Evolutionary conservation across 2,329 filamentous ascomycete genomes (phyloP).

Genomic region (Aschersonia sp.): DNA sequence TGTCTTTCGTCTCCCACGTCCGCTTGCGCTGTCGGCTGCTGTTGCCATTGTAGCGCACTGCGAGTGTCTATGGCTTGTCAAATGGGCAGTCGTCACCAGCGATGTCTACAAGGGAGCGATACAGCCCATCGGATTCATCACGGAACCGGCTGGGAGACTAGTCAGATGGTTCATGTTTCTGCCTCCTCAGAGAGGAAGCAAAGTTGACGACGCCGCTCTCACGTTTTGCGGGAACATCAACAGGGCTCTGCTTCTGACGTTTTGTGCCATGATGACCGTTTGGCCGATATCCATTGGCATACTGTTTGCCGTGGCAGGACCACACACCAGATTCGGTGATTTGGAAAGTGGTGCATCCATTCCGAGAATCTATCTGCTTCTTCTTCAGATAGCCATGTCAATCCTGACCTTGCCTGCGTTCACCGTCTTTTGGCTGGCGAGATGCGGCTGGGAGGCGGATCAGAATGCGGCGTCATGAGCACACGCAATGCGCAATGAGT

Average conservation of each 20-base stretch:
- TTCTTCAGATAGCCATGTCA: not conserved
- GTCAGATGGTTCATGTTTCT: not conserved
- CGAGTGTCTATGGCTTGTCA: constrained; percentile 28
- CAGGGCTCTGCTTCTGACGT: not conserved
- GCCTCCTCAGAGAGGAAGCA: not conserved
- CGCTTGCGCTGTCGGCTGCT: constrained; percentile 13
- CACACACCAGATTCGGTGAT: too few species aligned
- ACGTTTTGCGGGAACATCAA: not conserved
- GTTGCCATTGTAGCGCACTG: constrained; percentile 37
- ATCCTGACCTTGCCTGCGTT: not conserved
- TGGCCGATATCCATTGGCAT: not conserved
- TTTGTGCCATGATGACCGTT: not conserved
- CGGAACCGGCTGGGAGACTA: not conserved
- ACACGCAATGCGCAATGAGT: too few species aligned
- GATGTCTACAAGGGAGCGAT: constrained; percentile 29
- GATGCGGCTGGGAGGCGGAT: not conserved
- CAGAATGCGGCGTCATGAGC: not conserved
- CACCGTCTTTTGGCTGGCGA: not conserved
- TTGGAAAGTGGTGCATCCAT: not conserved
- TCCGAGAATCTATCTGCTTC: not conserved
- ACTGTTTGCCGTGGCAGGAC: not conserved
- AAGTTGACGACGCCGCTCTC: not conserved
- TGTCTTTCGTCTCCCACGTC: not conserved
- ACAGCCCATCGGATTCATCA: constrained; percentile 29
- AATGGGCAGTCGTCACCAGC: constrained; percentile 29